phyloP scores from a whole-genome alignment of 345 rosid species.

The Boechera divaricarpa region DNA sequence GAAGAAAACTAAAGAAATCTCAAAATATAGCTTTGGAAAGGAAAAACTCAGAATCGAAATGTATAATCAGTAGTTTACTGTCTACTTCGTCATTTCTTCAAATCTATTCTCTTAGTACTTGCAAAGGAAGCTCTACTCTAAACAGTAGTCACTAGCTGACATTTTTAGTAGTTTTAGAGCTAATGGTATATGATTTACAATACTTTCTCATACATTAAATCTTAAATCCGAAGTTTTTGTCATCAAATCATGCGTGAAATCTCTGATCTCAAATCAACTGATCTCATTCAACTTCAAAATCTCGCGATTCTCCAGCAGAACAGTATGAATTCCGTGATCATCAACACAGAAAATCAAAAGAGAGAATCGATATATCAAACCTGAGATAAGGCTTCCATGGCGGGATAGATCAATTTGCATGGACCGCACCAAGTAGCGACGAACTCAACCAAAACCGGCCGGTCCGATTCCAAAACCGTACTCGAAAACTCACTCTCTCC shows the following conservation, averaged over 20 bases:
- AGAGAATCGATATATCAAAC: constrained; percentile 22
- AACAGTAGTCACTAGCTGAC: neutral
- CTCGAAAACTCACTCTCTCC: constrained; percentile 61
- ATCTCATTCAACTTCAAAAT: neutral
- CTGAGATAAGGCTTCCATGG: constrained; percentile 69
- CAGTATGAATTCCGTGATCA: neutral
- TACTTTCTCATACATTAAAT: neutral
- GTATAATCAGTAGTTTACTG: neutral
- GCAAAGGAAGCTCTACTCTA: neutral
- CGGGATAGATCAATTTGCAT: constrained; percentile 82
- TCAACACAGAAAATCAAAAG: neutral
- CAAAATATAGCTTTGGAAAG: neutral
- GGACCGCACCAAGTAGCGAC: constrained; percentile 95
- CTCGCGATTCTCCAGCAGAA: neutral
- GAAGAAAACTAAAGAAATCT: neutral
- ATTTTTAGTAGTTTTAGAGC: constrained; percentile 3
- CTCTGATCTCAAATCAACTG: constrained; percentile 4
- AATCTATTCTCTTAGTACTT: neutral
- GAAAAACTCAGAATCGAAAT: neutral
- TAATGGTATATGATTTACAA: neutral
- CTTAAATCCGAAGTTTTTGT: neutral
- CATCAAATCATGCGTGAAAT: neutral
- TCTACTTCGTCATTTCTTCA: neutral
- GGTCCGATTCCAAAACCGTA: constrained; percentile 64
- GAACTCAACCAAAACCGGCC: constrained; percentile 86